Conservation (phyloP, 495 filamentous ascomycete genomes). For the Penicillium dipodomyicola region DNA sequence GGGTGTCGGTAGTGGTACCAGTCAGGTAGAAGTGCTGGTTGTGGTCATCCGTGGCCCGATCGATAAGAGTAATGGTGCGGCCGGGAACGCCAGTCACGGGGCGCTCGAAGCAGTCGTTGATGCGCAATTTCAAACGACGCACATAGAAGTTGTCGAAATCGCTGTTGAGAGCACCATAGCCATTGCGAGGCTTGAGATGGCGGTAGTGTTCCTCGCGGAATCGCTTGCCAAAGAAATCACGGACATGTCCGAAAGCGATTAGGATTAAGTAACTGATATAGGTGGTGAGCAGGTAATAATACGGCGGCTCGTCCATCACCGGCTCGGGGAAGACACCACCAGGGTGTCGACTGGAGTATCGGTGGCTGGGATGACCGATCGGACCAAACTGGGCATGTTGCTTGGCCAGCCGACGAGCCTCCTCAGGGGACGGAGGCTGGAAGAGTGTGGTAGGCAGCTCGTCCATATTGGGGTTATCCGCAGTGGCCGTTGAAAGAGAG, state of each 20-base stretch:
- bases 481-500: slow-evolving; percentile 83
- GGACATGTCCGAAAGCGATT: slow-evolving; percentile 90
- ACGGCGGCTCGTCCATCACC: slow-evolving; percentile 91
- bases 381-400: slow-evolving; percentile 92
- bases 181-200: slow-evolving; percentile 77
- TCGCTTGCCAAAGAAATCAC: slow-evolving; percentile 97
- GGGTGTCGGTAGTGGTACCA: slow-evolving; percentile 88
- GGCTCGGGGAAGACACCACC: slow-evolving; percentile 76
- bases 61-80: slow-evolving; percentile 85
- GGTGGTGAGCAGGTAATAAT: slow-evolving; percentile 93
- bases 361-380: slow-evolving; percentile 72
- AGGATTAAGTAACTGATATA: slow-evolving; percentile 96
- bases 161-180: slow-evolving; percentile 94
- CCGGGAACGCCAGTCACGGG: slow-evolving; percentile 92
- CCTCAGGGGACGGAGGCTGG: slow-evolving; percentile 83
- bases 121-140: slow-evolving; percentile 83
- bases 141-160: slow-evolving; percentile 99
- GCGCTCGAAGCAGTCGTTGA: slow-evolving; percentile 94
- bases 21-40: slow-evolving; percentile 84
- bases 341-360: slow-evolving; percentile 80
- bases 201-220: slow-evolving; percentile 82
- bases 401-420: slow-evolving; percentile 69
- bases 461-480: slow-evolving; percentile 72
- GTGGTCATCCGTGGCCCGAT: slow-evolving; percentile 82
- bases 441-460: slow-evolving; percentile 79